Conservation (phyloP, 2,329 filamentous ascomycete genomes). For the Phialemonium atrogriseum region DNA sequence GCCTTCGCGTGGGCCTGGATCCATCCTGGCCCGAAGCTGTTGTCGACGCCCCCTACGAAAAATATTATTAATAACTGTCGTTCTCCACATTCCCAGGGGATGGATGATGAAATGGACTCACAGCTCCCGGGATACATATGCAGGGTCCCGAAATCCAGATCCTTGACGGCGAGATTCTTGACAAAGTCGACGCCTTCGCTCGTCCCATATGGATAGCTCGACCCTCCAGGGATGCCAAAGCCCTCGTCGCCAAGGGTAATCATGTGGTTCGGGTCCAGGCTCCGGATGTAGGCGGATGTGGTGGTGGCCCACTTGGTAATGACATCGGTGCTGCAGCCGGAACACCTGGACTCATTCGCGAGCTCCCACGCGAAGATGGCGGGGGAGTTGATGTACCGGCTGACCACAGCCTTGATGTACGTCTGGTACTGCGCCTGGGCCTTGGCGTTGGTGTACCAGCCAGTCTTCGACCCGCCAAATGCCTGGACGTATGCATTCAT, state of each 20-base stretch:
- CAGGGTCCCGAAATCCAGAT: constrained; percentile 38
- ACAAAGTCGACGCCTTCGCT: constrained; percentile 17
- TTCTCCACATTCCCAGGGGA: background rate
- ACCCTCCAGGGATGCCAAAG: constrained; percentile 17
- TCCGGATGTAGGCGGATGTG: constrained; percentile 53
- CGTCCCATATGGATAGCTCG: constrained; percentile 14
- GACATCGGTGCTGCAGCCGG: constrained; percentile 47
- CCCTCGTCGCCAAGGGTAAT: constrained; percentile 53
- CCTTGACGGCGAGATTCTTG: constrained; percentile 26
- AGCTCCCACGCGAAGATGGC: constrained; percentile 45
- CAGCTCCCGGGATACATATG: constrained; percentile 29
- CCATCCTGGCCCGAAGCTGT: constrained; percentile 27
- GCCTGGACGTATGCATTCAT: constrained; percentile 49
- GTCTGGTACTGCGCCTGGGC: constrained; percentile 43
- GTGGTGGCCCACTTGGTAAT: constrained; percentile 50
- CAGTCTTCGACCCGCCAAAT: constrained; percentile 41
- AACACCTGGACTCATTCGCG: constrained; percentile 51
- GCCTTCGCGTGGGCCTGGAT: constrained; percentile 27
- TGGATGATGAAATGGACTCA: constrained; percentile 7
- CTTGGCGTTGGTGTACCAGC: constrained; percentile 43
- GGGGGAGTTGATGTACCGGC: constrained; percentile 33
- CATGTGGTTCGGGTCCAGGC: constrained; percentile 50
- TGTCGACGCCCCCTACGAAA: constrained; percentile 20
- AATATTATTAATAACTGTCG: background rate
- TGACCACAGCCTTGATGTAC: constrained; percentile 37